phyloP scores from a whole-genome alignment of 2,329 filamentous ascomycete genomes.

The Paracoccidioides brasiliensis region DNA sequence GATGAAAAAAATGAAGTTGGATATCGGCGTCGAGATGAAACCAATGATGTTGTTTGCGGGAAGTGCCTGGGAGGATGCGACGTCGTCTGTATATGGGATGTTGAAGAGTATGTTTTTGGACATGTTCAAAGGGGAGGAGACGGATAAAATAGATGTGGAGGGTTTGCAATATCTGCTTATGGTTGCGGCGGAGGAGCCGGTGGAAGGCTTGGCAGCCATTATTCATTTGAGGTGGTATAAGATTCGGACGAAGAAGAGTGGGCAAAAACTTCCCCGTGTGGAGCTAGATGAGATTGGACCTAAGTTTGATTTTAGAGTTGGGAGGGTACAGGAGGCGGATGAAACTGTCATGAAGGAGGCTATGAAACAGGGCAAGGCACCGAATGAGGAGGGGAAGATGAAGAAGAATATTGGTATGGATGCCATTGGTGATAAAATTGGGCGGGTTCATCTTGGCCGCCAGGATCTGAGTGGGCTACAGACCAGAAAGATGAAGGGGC shows the following conservation, averaged over 20 bases:
- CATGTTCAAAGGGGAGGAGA: constrained; percentile 74
- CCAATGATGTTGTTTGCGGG: constrained; percentile 88
- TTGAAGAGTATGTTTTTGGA: constrained; percentile 81
- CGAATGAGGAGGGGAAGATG: constrained; percentile 41
- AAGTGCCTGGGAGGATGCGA: constrained; percentile 71
- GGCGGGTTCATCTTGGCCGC: constrained; percentile 78
- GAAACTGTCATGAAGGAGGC: constrained; percentile 74
- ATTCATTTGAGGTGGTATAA: constrained; percentile 68
- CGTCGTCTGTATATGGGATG: constrained; percentile 65
- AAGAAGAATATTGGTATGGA: constrained; percentile 98
- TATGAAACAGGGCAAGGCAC: constrained; percentile 67
- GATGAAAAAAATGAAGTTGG: constrained; percentile 49
- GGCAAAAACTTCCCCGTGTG: constrained; percentile 75
- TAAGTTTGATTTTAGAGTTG: constrained; percentile 79
- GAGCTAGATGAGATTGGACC: constrained; percentile 95
- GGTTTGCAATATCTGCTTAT: constrained; percentile 84
- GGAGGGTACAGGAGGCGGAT: constrained; percentile 67
- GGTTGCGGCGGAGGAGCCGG: constrained; percentile 58
- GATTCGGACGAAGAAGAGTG: constrained; percentile 72
- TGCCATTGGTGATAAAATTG: constrained; percentile 88
- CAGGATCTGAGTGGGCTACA: constrained; percentile 81
- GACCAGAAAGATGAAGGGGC: constrained; percentile 97
- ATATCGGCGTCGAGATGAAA: constrained; percentile 63
- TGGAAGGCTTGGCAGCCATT: constrained; percentile 27
- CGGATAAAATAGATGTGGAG: constrained; percentile 81